Conservation (phyloP, 2,329 filamentous ascomycete species). For the Cercospora sesami region DNA sequence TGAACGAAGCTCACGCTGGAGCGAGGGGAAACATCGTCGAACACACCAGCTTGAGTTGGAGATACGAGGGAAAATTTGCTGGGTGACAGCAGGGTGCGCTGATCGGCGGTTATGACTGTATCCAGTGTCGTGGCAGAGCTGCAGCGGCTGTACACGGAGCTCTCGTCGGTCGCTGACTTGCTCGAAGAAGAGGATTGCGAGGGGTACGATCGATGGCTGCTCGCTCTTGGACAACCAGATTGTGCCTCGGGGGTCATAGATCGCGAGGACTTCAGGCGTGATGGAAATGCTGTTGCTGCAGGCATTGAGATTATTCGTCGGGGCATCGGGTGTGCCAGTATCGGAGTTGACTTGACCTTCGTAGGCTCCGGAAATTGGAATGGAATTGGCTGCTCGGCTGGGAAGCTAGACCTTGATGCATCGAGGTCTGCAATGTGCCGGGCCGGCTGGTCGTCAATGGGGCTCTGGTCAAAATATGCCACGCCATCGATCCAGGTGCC, state of each 20-base stretch:
- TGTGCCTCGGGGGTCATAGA: not conserved
- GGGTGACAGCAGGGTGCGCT: slow-evolving; percentile 7
- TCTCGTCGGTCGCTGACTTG: slow-evolving; percentile 39
- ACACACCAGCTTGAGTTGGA: slow-evolving; percentile 13
- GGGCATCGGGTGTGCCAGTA: not conserved
- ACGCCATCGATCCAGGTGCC: slow-evolving; percentile 49
- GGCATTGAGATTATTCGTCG: not conserved
- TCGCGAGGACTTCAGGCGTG: not conserved
- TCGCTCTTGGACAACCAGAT: not conserved
- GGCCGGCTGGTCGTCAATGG: slow-evolving; percentile 6
- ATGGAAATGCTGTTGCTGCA: not conserved
- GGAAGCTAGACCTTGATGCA: not conserved
- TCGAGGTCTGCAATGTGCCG: not conserved
- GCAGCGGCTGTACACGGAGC: slow-evolving; percentile 44
- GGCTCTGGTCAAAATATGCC: slow-evolving; percentile 43
- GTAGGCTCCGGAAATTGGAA: not conserved
- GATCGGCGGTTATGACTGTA: slow-evolving; percentile 17
- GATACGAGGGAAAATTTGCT: slow-evolving; percentile 18
- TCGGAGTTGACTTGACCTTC: not conserved
- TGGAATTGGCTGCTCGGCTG: not conserved
- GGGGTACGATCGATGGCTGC: slow-evolving; percentile 16
- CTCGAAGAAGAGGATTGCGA: slow-evolving; percentile 40
- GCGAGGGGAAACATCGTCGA: slow-evolving; percentile 13
- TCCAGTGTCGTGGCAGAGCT: slow-evolving; percentile 34
- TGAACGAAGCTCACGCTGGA: slow-evolving; percentile 10